phyloP scores from a whole-genome alignment of 306 rosid species.

The Canavalia ensiformis region DNA sequence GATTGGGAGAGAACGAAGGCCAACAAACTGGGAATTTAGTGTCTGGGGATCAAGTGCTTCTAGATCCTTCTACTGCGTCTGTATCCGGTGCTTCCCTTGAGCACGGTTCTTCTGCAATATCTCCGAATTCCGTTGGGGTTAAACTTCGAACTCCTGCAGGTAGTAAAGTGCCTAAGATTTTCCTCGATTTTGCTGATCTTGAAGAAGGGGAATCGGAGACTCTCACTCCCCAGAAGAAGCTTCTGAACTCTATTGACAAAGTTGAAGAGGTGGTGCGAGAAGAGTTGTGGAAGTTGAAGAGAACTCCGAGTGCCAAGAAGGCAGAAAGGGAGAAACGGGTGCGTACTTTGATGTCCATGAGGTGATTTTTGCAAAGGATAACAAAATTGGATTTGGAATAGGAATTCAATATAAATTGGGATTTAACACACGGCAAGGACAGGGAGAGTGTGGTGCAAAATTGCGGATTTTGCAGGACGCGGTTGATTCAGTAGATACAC shows the following conservation, averaged over 20 bases:
- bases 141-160: constrained; percentile 46
- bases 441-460: too few species aligned
- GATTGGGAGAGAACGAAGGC: constrained; percentile 57
- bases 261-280: constrained; percentile 79
- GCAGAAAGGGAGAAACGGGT: constrained; percentile 79
- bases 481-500: constrained; percentile 5
- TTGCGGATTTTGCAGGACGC: not conserved
- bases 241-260: constrained; percentile 68
- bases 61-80: constrained; percentile 42
- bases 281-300: constrained; percentile 69
- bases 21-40: constrained; percentile 50
- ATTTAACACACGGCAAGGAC: too few species aligned
- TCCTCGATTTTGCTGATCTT: constrained; percentile 55
- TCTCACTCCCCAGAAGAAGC: constrained; percentile 84
- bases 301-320: constrained; percentile 76
- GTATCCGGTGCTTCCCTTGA: constrained; percentile 48
- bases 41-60: constrained; percentile 40
- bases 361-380: constrained; percentile 48
- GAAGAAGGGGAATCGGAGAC: constrained; percentile 55
- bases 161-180: constrained; percentile 48
- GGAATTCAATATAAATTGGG: not conserved
- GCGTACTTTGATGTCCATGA: constrained; percentile 85
- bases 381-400: not conserved
- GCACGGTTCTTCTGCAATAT: constrained; percentile 27
- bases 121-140: constrained; percentile 44